Evolutionary conservation across 495 filamentous ascomycete genomes (phyloP).

Genomic region (Hypomontagnella submonticulosa): DNA sequence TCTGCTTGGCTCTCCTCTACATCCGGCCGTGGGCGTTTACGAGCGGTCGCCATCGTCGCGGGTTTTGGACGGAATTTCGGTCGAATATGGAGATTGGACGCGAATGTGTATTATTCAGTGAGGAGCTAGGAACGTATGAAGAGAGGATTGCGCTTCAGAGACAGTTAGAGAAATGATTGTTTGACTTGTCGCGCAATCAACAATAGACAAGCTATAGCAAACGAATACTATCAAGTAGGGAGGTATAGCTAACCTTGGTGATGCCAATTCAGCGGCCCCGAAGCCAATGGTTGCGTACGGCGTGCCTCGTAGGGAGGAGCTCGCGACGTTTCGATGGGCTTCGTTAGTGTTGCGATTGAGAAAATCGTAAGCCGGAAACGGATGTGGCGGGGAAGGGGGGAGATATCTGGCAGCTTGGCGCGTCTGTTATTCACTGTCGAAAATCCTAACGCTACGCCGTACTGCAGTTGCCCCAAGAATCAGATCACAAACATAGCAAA

Average conservation of each 20-base stretch:
- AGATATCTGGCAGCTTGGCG: slow-evolving; percentile 39
- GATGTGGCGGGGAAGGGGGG: slow-evolving; percentile 41
- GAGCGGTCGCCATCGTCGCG: slow-evolving; percentile 53
- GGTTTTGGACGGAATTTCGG: not conserved
- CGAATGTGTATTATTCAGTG: slow-evolving; percentile 5
- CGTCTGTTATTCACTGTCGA: slow-evolving; percentile 33
- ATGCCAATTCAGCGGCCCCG: not conserved
- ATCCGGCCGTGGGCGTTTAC: slow-evolving; percentile 57
- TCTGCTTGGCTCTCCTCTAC: slow-evolving; percentile 55
- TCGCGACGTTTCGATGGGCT: slow-evolving; percentile 26
- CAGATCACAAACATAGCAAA: slow-evolving; percentile 13
- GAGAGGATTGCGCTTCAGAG: slow-evolving; percentile 9
- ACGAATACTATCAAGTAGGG: slow-evolving; percentile 13
- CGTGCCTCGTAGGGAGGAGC: slow-evolving; percentile 6
- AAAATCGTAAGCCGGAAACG: slow-evolving; percentile 43
- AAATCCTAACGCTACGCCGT: slow-evolving; percentile 15
- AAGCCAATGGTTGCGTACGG: slow-evolving; percentile 12
- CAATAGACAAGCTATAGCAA: not conserved
- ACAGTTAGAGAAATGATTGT: not conserved
- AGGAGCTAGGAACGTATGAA: not conserved
- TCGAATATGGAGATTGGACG: slow-evolving; percentile 7
- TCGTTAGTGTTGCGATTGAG: slow-evolving; percentile 35
- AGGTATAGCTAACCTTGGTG: not conserved
- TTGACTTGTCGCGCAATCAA: slow-evolving; percentile 16
- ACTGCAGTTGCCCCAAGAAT: slow-evolving; percentile 12